Evolutionary conservation across 306 rosid genomes (phyloP).

Genomic region (Casuarina glauca): DNA sequence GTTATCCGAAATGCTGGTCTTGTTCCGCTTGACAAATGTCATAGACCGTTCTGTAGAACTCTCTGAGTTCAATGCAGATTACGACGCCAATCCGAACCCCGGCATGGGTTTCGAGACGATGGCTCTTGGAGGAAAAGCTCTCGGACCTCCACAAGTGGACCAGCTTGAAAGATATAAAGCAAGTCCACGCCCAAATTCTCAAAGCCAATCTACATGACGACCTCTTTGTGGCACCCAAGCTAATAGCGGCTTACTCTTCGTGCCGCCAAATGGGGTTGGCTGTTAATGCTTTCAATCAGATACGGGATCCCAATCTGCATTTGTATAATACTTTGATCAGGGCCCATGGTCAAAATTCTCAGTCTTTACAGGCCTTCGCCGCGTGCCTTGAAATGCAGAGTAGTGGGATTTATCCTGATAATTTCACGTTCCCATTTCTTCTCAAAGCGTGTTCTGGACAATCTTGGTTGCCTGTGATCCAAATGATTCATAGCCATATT

Average conservation of each 20-base stretch:
- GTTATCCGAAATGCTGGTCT: background rate
- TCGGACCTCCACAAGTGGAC: conserved; percentile 61
- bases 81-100: conserved; percentile 54
- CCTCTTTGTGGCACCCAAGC: conserved; percentile 60
- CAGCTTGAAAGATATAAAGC: conserved; percentile 54
- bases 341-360: conserved; percentile 60
- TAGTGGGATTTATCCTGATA: conserved; percentile 47
- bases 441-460: conserved; percentile 48
- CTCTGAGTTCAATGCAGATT: conserved; percentile 42
- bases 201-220: conserved; percentile 64
- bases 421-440: conserved; percentile 61
- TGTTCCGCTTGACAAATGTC: no score
- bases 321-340: conserved; percentile 66
- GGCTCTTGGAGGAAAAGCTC: conserved; percentile 71
- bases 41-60: no score
- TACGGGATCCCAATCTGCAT: conserved; percentile 58
- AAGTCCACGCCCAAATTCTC: conserved; percentile 73
- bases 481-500: conserved; percentile 64
- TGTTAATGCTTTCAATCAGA: conserved; percentile 62
- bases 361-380: conserved; percentile 43
- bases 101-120: conserved; percentile 72
- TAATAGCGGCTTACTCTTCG: conserved; percentile 66
- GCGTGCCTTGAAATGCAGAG: conserved; percentile 57
- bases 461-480: conserved; percentile 42
- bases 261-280: conserved; percentile 60